Evolutionary conservation across 768 basidiomycete species (phyloP).

Genomic region (Kwoniella botswanensis): DNA sequence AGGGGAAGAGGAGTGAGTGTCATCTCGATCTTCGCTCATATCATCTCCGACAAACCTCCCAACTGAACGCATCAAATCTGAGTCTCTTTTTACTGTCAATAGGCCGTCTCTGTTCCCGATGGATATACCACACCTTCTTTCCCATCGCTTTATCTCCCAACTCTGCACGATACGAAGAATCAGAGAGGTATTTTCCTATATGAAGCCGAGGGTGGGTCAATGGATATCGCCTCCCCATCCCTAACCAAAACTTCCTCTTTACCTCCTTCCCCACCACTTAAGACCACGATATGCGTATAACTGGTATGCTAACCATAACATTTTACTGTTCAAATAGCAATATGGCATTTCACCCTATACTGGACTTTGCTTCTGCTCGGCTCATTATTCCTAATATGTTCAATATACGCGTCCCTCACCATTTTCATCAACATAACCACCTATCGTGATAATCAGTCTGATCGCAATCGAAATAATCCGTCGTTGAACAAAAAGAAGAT

Average conservation of each 20-base stretch:
- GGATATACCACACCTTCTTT: slow-evolving; percentile 44
- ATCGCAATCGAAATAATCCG: not conserved
- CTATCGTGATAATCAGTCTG: slow-evolving; percentile 22
- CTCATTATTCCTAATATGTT: slow-evolving; percentile 38
- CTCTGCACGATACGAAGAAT: slow-evolving; percentile 23
- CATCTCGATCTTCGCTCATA: no score
- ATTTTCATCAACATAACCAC: slow-evolving; percentile 36
- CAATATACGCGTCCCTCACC: slow-evolving; percentile 34
- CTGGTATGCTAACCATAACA: not conserved
- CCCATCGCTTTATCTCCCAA: slow-evolving; percentile 47
- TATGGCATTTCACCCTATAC: slow-evolving; percentile 54
- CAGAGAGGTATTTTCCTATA: slow-evolving; percentile 48
- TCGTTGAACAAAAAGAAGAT: not conserved
- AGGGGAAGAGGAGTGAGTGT: slow-evolving; percentile 29
- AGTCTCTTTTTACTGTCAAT: not conserved
- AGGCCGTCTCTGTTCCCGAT: slow-evolving; percentile 34
- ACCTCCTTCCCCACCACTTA: no score
- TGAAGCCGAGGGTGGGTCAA: slow-evolving; percentile 47
- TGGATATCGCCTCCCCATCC: no score
- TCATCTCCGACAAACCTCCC: no score
- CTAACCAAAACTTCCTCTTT: no score
- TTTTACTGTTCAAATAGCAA: slow-evolving; percentile 28
- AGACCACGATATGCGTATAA: not conserved
- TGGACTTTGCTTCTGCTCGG: slow-evolving; percentile 47
- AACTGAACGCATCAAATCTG: no score